phyloP scores from a whole-genome alignment of 768 basidiomycete genomes.

The Collybia mongolica region DNA sequence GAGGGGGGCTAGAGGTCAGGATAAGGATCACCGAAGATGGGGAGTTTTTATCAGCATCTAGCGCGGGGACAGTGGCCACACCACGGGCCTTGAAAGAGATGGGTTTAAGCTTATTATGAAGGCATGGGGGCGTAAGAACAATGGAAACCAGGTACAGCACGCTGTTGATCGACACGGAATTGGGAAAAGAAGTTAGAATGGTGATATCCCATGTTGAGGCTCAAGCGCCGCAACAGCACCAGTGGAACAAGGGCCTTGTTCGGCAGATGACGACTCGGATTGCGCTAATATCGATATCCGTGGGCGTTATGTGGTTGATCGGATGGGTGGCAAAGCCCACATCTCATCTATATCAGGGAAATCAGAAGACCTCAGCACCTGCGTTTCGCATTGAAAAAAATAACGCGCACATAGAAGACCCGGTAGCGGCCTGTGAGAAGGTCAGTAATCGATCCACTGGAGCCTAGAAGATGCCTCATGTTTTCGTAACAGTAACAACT shows the following conservation, averaged over 20 bases:
- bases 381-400: neutral
- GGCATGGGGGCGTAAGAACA: conserved; percentile 29
- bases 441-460: conserved; percentile 3
- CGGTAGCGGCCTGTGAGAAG: conserved; percentile 2
- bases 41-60: conserved; percentile 25
- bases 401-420: neutral
- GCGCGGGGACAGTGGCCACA: conserved; percentile 26
- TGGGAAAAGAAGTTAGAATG: conserved; percentile 3
- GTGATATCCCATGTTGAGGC: conserved; percentile 4
- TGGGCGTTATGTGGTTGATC: conserved; percentile 12
- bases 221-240: conserved; percentile 9
- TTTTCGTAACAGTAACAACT: conserved; percentile 10
- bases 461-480: conserved; percentile 9
- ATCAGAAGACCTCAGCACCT: conserved; percentile 19
- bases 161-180: conserved; percentile 13
- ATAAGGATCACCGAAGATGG: conserved; percentile 11
- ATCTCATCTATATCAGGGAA: conserved; percentile 12
- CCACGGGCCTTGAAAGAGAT: conserved; percentile 16
- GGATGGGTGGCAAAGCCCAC: conserved; percentile 10
- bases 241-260: conserved; percentile 11
- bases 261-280: conserved; percentile 7
- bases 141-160: conserved; percentile 35
- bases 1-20: conserved; percentile 15
- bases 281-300: conserved; percentile 11
- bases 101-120: conserved; percentile 15